Base-by-base conservation (phyloP, 805 yeast genomes). In the Nakazawaea wyomingensis region DNA sequence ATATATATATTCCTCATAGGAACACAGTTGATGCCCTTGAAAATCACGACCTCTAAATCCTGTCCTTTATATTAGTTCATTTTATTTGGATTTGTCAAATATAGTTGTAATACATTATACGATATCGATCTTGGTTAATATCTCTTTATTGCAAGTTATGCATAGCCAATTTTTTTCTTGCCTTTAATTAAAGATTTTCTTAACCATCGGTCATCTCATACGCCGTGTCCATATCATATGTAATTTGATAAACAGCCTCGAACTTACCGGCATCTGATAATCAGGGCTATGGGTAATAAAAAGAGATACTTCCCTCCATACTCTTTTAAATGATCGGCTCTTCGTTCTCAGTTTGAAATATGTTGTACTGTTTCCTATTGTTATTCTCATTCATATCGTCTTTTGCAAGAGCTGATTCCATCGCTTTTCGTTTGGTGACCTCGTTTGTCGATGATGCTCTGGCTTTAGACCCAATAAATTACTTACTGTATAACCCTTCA, bases 391-490 rank as follows among this genome's bases (percentile, higher is more conserved):
- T 35, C 7, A 14, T 35, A n/a, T 11, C 21, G 29, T 14, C 38
- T 13, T 8, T 22, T 17, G 42, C 22, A 14, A 11, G 14, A 5
- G 37, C 37, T 14, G 37, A 31, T 22, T 10, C 31, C 13, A 18
- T 29, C 10, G 8, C 42, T 21, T 16, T 41, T 21, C 34, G 45
- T 8, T 31, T 41, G 21, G 40, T 41, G 18, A 36, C 37, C 7
- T 16, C 26, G 7, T 41, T 41, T 19, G 32, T 36, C 18, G 21
- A 9, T 4, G 18, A n/a, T 7, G 41, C 45, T 8, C 27, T 19
- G 24, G 45, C 20, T 10, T 17, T 41, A 16, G 45, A 41, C 21
- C 20, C 16, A 13, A 41, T 41, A 30, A 41, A 41, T 19, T 41
- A 41, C 18, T 19, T 41, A 4, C 17, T n/a, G 22, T 41, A 41